These are phyloP conservation scores for Lunasporangiospora selenospora DNA, from an alignment of 192 early-diverging fungal genomes.

Conservation along the genomic window DNA sequence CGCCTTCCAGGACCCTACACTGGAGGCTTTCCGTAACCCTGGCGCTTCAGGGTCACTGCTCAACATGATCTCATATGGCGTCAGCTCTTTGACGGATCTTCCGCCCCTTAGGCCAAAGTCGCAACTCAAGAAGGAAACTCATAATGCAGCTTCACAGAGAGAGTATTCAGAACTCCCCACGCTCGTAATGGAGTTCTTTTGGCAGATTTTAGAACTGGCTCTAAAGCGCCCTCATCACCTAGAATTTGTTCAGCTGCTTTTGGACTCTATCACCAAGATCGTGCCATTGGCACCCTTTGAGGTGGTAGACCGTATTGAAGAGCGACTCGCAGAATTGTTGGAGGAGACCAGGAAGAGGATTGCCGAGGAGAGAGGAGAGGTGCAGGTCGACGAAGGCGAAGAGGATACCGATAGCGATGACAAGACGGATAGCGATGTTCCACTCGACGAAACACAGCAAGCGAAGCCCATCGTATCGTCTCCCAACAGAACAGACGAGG, in stretches of 20 bases:
- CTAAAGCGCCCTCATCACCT: conserved; percentile 41
- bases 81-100: conserved; percentile 35
- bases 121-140: background rate
- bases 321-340: conserved; percentile 37
- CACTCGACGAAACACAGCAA: too few species aligned
- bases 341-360: conserved; percentile 44
- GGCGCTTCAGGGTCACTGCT: conserved; percentile 39
- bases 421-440: background rate
- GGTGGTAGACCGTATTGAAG: conserved; percentile 37
- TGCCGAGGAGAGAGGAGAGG: conserved; percentile 35
- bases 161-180: conserved; percentile 34
- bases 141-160: conserved; percentile 1
- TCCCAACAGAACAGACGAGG: too few species aligned
- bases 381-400: background rate
- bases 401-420: conserved; percentile 3
- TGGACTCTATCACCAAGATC: conserved; percentile 40
- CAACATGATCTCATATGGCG: conserved; percentile 45
- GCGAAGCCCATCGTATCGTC: too few species aligned
- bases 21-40: conserved; percentile 46
- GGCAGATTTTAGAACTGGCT: conserved; percentile 40
- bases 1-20: conserved; percentile 39
- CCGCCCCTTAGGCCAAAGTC: conserved; percentile 27
- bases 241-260: conserved; percentile 35
- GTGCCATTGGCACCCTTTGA: conserved; percentile 32
- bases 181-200: conserved; percentile 42